Percentiles rank a stretch among this genome's conserved stretches.
Conservation (phyloP, 257 asterid genomes). For the Paulownia fortunei region DNA sequence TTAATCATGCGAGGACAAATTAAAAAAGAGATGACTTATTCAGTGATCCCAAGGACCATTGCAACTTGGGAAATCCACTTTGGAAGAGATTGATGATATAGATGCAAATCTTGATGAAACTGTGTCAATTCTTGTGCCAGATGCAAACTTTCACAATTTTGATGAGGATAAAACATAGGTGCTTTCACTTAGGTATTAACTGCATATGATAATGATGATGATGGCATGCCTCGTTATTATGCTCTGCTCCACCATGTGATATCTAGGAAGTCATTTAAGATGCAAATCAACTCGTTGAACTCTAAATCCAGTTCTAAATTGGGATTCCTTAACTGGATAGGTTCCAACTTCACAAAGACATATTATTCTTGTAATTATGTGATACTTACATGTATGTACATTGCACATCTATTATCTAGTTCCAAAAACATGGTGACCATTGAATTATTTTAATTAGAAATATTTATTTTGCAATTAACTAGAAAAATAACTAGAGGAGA, state of each 20-base stretch:
- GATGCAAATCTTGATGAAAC: slow-evolving; percentile 23
- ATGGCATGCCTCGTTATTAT: slow-evolving; percentile 64
- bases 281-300: slow-evolving; percentile 52
- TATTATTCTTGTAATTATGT: too few species aligned
- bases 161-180: too few species aligned
- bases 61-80: slow-evolving; percentile 11
- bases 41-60: not conserved
- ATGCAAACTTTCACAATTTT: too few species aligned
- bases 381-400: too few species aligned
- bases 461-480: too few species aligned
- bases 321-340: slow-evolving; percentile 35
- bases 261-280: slow-evolving; percentile 41
- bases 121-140: slow-evolving; percentile 43
- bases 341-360: too few species aligned
- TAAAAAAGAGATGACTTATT: not conserved
- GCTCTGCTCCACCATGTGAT: slow-evolving; percentile 42
- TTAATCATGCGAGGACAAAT: slow-evolving; percentile 15
- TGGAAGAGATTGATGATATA: slow-evolving; percentile 12
- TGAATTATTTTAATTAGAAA: too few species aligned
- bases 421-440: too few species aligned
- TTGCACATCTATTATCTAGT: too few species aligned
- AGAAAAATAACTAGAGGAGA: too few species aligned
- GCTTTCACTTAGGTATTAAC: too few species aligned
- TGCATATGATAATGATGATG: too few species aligned
- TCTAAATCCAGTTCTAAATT: slow-evolving; percentile 38